Evolutionary conservation across 139 green algal genomes (phyloP).

Genomic region (Chlamydomonas incerta): DNA sequence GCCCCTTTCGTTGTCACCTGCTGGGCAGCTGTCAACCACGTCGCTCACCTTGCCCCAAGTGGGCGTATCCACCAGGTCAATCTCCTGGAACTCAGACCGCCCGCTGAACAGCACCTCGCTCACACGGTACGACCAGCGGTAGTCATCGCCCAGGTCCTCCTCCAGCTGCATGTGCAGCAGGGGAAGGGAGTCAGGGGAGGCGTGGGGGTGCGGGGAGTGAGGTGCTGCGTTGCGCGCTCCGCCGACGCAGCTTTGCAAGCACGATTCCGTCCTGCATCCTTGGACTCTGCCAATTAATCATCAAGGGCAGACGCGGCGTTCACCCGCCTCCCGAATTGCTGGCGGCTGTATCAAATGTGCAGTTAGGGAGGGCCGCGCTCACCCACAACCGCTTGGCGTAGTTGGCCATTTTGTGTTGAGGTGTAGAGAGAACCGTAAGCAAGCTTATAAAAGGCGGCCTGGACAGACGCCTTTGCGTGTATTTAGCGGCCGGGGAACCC

Average conservation of each 20-base stretch:
- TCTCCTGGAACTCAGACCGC: slow-evolving; percentile 81
- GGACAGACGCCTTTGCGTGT: too few species aligned
- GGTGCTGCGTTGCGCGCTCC: neutral
- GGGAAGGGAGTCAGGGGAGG: neutral
- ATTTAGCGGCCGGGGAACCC: too few species aligned
- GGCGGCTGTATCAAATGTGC: too few species aligned
- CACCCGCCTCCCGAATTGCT: too few species aligned
- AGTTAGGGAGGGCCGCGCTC: too few species aligned
- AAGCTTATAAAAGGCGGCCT: too few species aligned
- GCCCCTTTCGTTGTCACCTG: too few species aligned
- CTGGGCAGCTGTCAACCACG: too few species aligned
- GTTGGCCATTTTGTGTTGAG: neutral
- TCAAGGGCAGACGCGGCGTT: too few species aligned
- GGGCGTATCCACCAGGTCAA: slow-evolving; percentile 80
- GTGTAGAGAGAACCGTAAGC: too few species aligned
- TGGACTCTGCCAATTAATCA: too few species aligned
- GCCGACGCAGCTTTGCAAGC: neutral
- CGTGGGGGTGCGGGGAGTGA: neutral
- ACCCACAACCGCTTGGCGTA: slow-evolving; percentile 40
- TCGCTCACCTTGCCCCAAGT: slow-evolving; percentile 82
- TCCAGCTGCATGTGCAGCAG: slow-evolving; percentile 70
- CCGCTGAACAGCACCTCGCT: slow-evolving; percentile 77
- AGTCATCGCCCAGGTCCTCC: slow-evolving; percentile 82
- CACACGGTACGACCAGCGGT: slow-evolving; percentile 78
- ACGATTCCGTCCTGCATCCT: too few species aligned